A percentile compares a stretch with the other conserved stretches of the same genome.
phyloP scores from a whole-genome alignment of 768 basidiomycete genomes.

The Podaxis sp. region DNA sequence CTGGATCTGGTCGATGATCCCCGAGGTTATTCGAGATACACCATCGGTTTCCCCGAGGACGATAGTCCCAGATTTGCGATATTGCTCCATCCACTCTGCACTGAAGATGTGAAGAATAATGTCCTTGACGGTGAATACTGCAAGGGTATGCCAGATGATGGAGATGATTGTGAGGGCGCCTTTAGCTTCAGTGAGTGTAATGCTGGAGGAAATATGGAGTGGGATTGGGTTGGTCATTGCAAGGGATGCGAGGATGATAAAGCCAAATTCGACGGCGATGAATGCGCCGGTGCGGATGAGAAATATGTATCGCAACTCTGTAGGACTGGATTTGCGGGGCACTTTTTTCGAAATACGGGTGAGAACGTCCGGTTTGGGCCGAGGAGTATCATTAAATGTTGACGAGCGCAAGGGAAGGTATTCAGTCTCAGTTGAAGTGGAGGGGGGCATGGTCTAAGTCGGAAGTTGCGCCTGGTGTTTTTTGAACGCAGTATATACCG shows the following conservation, averaged over 20 bases:
- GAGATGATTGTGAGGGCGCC: neutral
- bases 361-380: neutral
- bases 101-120: constrained; percentile 8
- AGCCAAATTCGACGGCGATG: neutral
- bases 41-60: neutral
- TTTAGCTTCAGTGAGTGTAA: constrained; percentile 3
- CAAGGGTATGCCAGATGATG: constrained; percentile 11
- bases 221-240: neutral
- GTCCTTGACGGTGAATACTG: neutral
- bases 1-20: neutral
- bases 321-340: neutral
- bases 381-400: neutral
- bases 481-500: no score
- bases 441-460: neutral
- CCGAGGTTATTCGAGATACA: constrained; percentile 10
- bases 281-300: neutral
- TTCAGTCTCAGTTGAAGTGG: neutral
- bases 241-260: neutral
- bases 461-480: neutral
- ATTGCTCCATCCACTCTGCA: constrained; percentile 10
- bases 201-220: neutral
- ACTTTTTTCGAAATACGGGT: neutral
- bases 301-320: neutral
- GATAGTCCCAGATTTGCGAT: neutral
- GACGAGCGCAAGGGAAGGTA: neutral